These are phyloP conservation scores for Wallacemonas collosoma DNA, from an alignment of 208 protist species.

Conservation along the genomic window DNA sequence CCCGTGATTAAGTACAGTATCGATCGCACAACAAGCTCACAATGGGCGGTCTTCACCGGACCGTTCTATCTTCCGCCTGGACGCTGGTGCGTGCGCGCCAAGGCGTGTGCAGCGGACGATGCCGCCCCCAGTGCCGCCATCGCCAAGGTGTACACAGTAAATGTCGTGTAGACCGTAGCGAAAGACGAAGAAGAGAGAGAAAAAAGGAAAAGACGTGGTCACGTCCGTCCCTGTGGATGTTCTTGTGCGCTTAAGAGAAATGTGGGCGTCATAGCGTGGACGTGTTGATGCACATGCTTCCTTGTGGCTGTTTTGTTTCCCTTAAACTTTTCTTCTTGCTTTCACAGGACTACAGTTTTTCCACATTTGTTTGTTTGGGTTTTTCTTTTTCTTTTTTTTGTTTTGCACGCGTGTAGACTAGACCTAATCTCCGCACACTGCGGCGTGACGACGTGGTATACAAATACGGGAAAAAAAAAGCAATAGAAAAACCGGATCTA, in stretches of 20 bases:
- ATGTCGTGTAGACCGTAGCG: conserved; percentile 26
- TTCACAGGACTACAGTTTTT: background rate
- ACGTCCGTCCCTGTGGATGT: background rate
- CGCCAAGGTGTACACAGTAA: conserved; percentile 76
- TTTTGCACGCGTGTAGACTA: conserved; percentile 1
- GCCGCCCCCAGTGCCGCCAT: conserved; percentile 30
- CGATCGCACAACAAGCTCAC: conserved; percentile 48
- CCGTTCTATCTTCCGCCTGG: conserved; percentile 72
- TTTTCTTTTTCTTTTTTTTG: background rate
- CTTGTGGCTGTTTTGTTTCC: background rate
- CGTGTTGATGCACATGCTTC: conserved; percentile 1
- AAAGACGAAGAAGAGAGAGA: background rate
- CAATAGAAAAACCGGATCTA: background rate
- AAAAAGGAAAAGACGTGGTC: background rate
- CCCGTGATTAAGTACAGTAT: conserved; percentile 50
- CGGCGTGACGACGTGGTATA: background rate
- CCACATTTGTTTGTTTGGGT: conserved; percentile 10
- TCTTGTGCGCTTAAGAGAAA: too few species aligned
- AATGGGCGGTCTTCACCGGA: conserved; percentile 53
- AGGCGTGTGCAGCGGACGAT: conserved; percentile 37
- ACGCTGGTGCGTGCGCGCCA: conserved; percentile 79
- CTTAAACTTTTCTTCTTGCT: conserved; percentile 9
- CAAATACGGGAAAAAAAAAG: background rate
- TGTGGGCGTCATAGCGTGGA: too few species aligned
- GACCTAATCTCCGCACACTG: background rate